Conservation (phyloP, 1,139 yeast species). For the Lizanozyma gosingica region DNA sequence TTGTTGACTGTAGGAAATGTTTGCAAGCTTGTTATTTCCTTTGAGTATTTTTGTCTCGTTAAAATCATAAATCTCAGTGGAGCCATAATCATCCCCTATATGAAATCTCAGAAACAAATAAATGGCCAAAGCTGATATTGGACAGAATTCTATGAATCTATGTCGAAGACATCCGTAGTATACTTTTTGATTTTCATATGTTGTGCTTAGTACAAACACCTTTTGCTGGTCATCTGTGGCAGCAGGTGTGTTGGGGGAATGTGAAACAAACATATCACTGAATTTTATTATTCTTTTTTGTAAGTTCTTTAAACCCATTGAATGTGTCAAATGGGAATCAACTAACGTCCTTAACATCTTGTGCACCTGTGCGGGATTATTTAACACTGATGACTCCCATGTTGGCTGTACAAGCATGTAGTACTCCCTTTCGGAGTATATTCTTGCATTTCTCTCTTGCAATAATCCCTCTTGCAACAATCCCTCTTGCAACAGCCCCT, state of each 20-base stretch:
- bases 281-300: conserved; percentile 18
- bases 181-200: background rate
- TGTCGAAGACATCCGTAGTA: conserved; percentile 20
- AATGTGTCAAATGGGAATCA: conserved; percentile 20
- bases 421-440: conserved; percentile 10
- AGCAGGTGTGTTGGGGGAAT: background rate
- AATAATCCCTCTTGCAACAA: no score
- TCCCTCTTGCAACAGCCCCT: no score
- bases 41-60: conserved; percentile 17
- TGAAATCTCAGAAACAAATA: conserved; percentile 25
- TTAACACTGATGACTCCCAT: conserved; percentile 10
- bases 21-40: conserved; percentile 17
- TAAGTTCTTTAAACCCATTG: conserved; percentile 13
- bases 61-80: conserved; percentile 14
- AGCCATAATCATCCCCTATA: conserved; percentile 21
- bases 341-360: conserved; percentile 18
- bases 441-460: background rate
- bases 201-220: background rate
- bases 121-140: conserved; percentile 20
- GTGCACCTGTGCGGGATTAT: conserved; percentile 14
- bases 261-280: conserved; percentile 11
- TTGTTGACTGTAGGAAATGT: conserved; percentile 21
- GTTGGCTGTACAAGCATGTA: conserved; percentile 14
- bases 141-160: conserved; percentile 21
- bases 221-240: background rate